Evolutionary conservation across 73 alveolate genomes (phyloP).

Genomic region (Stentor coeruleus): DNA sequence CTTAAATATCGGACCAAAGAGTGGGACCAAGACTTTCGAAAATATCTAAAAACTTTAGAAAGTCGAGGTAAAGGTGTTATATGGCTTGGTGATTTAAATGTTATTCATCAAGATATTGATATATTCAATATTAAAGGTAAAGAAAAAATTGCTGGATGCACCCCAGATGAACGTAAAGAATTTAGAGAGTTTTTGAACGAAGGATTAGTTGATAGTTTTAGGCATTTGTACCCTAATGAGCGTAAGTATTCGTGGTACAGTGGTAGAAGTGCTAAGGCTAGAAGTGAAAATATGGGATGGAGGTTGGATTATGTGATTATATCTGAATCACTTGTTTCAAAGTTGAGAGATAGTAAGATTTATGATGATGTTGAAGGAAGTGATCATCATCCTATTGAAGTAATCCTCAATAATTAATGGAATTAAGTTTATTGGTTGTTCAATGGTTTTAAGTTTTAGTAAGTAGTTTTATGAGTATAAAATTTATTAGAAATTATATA

Average conservation of each 20-base stretch:
- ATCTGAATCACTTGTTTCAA: slow-evolving; percentile 34
- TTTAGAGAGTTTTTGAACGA: slow-evolving; percentile 52
- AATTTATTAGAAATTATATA: too few relatives aligned
- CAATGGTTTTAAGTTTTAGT: too few relatives aligned
- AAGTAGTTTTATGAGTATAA: too few relatives aligned
- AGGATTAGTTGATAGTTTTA: slow-evolving; percentile 84
- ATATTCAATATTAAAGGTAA: slow-evolving; percentile 75
- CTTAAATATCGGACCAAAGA: slow-evolving; percentile 74
- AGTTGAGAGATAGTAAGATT: slow-evolving; percentile 56
- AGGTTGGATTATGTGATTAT: slow-evolving; percentile 86
- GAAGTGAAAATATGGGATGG: slow-evolving; percentile 90
- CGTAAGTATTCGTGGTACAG: slow-evolving; percentile 77
- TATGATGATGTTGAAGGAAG: slow-evolving; percentile 58
- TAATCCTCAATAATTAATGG: slow-evolving; percentile 35
- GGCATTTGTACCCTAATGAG: slow-evolving; percentile 77
- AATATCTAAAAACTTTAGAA: slow-evolving; percentile 54
- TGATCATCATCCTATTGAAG: slow-evolving; percentile 77
- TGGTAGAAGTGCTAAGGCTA: slow-evolving; percentile 50
- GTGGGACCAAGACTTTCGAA: slow-evolving; percentile 85
- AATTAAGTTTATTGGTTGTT: not conserved
- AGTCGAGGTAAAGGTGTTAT: slow-evolving; percentile 60
- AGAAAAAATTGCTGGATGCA: slow-evolving; percentile 80
- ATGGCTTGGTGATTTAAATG: slow-evolving; percentile 86
- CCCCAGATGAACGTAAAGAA: slow-evolving; percentile 73
- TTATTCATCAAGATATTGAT: slow-evolving; percentile 85